Conservation (phyloP, 352 stramenopile species). For the Thraustochytrium striatum region DNA sequence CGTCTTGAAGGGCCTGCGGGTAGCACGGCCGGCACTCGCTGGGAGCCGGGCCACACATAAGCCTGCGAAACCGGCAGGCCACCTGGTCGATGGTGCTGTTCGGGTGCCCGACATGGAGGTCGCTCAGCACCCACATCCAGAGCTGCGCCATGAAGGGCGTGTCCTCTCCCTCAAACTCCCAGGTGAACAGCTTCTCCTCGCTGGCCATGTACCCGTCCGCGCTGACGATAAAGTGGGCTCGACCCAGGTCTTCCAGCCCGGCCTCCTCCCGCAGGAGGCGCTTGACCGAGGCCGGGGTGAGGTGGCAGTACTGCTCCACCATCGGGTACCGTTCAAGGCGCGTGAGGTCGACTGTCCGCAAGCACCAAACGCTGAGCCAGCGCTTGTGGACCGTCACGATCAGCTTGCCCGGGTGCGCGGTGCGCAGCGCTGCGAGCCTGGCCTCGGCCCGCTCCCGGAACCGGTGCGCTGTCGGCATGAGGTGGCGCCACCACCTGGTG, state of each 20-base stretch:
- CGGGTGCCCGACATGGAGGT: neutral
- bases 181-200: neutral
- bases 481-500: neutral
- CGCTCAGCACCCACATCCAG: slow-evolving; percentile 5
- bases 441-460: neutral
- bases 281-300: neutral
- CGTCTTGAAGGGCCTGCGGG: neutral
- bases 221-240: neutral
- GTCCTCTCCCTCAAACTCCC: neutral
- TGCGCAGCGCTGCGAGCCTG: neutral
- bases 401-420: neutral
- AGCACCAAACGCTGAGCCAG: neutral
- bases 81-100: slow-evolving; percentile 5
- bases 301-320: neutral
- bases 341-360: neutral
- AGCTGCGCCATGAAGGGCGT: slow-evolving; percentile 9
- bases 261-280: neutral
- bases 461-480: neutral
- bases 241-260: neutral
- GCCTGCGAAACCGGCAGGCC: neutral
- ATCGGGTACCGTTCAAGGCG: neutral
- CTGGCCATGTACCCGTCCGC: neutral
- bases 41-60: no score
- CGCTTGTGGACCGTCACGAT: slow-evolving; percentile 4
- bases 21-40: neutral